phyloP scores from a whole-genome alignment of 129 eudicot genomes.

The Escallonia herrerae region DNA sequence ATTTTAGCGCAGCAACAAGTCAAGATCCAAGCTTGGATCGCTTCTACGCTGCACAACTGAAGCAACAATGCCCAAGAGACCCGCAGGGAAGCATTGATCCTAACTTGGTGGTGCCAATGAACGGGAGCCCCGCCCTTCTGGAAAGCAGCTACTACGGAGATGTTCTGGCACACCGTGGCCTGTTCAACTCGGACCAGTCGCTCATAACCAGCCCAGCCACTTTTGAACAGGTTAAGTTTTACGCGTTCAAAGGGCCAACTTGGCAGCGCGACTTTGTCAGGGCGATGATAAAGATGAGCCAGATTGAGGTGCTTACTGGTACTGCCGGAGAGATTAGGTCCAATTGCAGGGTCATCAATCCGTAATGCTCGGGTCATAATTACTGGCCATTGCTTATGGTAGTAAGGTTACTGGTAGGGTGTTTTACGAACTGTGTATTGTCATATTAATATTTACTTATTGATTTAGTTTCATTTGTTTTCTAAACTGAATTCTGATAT shows the following conservation, averaged over 20 bases:
- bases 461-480: too few species aligned
- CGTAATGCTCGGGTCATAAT: background rate
- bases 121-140: slow-evolving; percentile 16
- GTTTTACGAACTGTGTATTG: too few species aligned
- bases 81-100: slow-evolving; percentile 15
- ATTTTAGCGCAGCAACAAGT: slow-evolving; percentile 5
- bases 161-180: slow-evolving; percentile 19
- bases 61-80: slow-evolving; percentile 17
- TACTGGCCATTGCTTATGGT: too few species aligned
- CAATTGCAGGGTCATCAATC: slow-evolving; percentile 27
- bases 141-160: slow-evolving; percentile 21
- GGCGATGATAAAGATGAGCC: slow-evolving; percentile 29
- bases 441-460: too few species aligned
- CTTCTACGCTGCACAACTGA: slow-evolving; percentile 14
- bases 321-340: slow-evolving; percentile 25
- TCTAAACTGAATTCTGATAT: too few species aligned
- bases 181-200: slow-evolving; percentile 37
- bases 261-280: slow-evolving; percentile 21
- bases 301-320: slow-evolving; percentile 25
- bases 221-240: background rate
- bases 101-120: slow-evolving; percentile 23
- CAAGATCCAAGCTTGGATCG: slow-evolving; percentile 34
- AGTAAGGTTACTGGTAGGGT: too few species aligned
- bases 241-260: slow-evolving; percentile 4
- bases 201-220: slow-evolving; percentile 9